Evolutionary conservation across 108 stramenopile genomes (phyloP).

Genomic region (Cyclotella kingstonii): DNA sequence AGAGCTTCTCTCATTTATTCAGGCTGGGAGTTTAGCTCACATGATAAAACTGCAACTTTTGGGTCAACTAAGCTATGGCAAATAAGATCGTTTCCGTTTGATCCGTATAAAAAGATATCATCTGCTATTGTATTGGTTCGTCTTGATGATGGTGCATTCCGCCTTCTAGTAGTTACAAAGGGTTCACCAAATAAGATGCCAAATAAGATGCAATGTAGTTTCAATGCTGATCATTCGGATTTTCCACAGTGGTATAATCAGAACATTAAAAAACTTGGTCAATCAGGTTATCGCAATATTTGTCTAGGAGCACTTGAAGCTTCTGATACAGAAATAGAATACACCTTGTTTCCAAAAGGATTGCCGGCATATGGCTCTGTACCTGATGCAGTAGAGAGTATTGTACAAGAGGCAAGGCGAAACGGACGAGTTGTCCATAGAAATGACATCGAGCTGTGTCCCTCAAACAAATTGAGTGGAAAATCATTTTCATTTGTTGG

Average conservation of each 20-base stretch:
- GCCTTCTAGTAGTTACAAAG: slow-evolving; percentile 45
- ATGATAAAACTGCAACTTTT: slow-evolving; percentile 2
- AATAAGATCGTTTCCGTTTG: slow-evolving; percentile 64
- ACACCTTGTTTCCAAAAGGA: slow-evolving; percentile 47
- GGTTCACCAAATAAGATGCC: slow-evolving; percentile 55
- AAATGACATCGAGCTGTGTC: slow-evolving; percentile 39
- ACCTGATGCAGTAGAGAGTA: slow-evolving; percentile 10
- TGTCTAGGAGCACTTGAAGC: slow-evolving; percentile 48
- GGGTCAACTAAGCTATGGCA: slow-evolving; percentile 49
- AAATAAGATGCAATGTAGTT: too few species aligned
- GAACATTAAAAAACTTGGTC: slow-evolving; percentile 32
- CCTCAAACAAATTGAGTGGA: background rate
- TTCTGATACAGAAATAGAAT: slow-evolving; percentile 9
- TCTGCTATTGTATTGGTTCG: slow-evolving; percentile 53
- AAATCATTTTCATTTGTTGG: slow-evolving; percentile 41
- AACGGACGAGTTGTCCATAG: slow-evolving; percentile 31
- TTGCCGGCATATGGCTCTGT: slow-evolving; percentile 18
- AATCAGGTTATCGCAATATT: slow-evolving; percentile 50
- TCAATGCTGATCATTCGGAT: slow-evolving; percentile 7
- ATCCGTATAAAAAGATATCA: slow-evolving; percentile 51
- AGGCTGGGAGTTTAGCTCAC: slow-evolving; percentile 53
- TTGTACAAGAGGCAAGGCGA: slow-evolving; percentile 14
- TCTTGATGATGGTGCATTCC: slow-evolving; percentile 19
- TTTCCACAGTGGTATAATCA: slow-evolving; percentile 18
- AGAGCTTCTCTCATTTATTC: slow-evolving; percentile 46